Evolutionary conservation across 2,329 filamentous ascomycete species (phyloP), one percentile per base, ranked within the genome.

Genomic region (Beauveria sp.): DNA sequence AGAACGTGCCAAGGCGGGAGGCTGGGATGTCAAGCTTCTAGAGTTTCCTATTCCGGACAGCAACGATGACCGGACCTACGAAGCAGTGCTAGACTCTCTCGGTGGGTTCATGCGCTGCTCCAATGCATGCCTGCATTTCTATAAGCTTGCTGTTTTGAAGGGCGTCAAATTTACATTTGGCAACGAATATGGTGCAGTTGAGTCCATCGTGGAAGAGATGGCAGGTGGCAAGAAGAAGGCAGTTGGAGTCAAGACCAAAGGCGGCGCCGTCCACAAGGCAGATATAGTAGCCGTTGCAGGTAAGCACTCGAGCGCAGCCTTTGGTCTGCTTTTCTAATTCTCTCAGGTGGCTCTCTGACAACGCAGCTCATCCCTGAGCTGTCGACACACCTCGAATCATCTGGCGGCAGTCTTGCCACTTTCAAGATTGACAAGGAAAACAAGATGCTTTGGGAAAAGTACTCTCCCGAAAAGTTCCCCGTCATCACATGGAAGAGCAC

Each of bases 401-500:
- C 69, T 9, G 69, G 67, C 3, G 69, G 69, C 9, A 71, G 69
- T 37, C 34, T 70, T 8, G 70, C 67, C 7, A 71, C 64, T 0
- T 71, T 70, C 51, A 70, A 68, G 52, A 69, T 71, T 48, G 66
- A 69, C 37, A 41, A 61, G 41, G 58, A 8, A 0, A 62, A 68
- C 55, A 64, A 44, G 6, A 56, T 62, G 0, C 64, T 72, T 12
- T 72, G 70, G 70, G 65, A 71, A 3, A 72, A 72, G 51, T 72
- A 72, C 51, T 70, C 70, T 2, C 70, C 71, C 0, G 68, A 72
- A 47, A 63, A 63, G 2, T 72, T 72, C 47, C 70, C 70, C 2
- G 70, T 71, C 3, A 65, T 72, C 10, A 70, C 69, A 0, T 72
- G 70, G 71, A 72, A 69, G 55, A 71, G 67, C 51, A 63, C 64